Evolutionary conservation across 73 alveolate species (phyloP), one percentile per base, ranked within the genome.

Genomic region (Durusdinium trenchii): DNA sequence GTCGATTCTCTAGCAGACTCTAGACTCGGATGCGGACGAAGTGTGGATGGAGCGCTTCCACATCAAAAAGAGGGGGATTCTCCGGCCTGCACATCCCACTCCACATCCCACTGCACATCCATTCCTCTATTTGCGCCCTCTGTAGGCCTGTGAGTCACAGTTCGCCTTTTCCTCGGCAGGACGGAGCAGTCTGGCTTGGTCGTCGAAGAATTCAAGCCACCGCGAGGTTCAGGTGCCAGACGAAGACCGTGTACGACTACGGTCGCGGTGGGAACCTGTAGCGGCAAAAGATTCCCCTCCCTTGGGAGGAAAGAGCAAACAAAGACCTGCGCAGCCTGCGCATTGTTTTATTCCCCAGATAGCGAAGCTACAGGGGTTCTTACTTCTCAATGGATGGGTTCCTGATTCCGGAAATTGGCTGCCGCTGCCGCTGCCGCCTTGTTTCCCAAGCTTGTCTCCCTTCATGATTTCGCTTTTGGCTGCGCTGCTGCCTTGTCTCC

Each of bases 181-280:
- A 91, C 76, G 18, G 98, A 91, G 87, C 98, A 91, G 57, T 69
- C 98, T 2, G 98, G 98, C 64, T 43, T 91, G 67, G 98, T 69
- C 48, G 67, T 91, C 83, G 89, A 91, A 69, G 83, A 73, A 7
- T 91, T 69, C 48, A 54, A 46, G 89, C 98, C 98, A 32, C 98
- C 98, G 4, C 51, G 71, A 1, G 76, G 28, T 9, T 12, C 28
- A 9, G 64, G 20, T 9, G 64, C 28, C 9, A 20, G 28, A 20
- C 64, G 64, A 20, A 20, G 64, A 9, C 64, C 64, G 64, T 12
- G 20, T 54, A 20, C 20, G 20, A 20, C 64, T 9, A 20, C 64
- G 9, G 9, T 54, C 20, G 64, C 64, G 9, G 9, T 12, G 20
- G 20, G 64, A 9, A 54, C 28, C 64, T 20, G 20, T 54, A n/a